Conservation (phyloP, 768 basidiomycete species). For the Lactarius akahatsu region DNA sequence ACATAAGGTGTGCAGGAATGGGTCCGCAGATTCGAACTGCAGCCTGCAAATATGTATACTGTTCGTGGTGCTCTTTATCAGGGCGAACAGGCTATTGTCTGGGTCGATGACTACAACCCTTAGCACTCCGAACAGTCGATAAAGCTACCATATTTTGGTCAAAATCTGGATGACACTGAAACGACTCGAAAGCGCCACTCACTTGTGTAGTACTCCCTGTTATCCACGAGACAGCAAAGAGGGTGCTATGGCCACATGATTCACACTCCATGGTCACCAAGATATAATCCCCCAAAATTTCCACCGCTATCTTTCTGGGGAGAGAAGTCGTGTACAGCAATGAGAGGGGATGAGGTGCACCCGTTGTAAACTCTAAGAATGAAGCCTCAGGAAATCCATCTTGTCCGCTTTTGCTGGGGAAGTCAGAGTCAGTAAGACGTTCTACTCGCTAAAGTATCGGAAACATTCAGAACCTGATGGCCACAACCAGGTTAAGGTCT, state of each 20-base stretch:
- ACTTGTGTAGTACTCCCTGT: slow-evolving; percentile 1
- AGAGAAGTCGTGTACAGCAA: neutral
- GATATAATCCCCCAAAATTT: slow-evolving; percentile 18
- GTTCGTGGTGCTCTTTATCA: slow-evolving; percentile 4
- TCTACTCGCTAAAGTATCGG: neutral
- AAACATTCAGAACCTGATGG: slow-evolving; percentile 3
- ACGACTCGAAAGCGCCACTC: neutral
- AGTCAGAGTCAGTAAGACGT: neutral
- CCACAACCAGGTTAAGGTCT: slow-evolving; percentile 18
- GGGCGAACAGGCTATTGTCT: slow-evolving; percentile 7
- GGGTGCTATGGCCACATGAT: too few relatives aligned
- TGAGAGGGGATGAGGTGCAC: slow-evolving; percentile 16
- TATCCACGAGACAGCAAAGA: slow-evolving; percentile 21
- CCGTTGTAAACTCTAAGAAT: slow-evolving; percentile 16
- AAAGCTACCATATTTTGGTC: neutral
- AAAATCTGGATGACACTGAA: neutral
- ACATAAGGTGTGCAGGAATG: slow-evolving; percentile 8
- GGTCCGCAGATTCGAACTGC: neutral
- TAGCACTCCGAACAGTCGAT: neutral
- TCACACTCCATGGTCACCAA: neutral
- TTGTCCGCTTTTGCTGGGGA: neutral
- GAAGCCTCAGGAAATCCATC: neutral
- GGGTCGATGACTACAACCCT: slow-evolving; percentile 10
- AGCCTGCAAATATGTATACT: neutral
- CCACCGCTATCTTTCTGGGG: slow-evolving; percentile 6